Base-by-base conservation (phyloP, 192 early-diverging fungal species). In the Pilaira anomala region DNA sequence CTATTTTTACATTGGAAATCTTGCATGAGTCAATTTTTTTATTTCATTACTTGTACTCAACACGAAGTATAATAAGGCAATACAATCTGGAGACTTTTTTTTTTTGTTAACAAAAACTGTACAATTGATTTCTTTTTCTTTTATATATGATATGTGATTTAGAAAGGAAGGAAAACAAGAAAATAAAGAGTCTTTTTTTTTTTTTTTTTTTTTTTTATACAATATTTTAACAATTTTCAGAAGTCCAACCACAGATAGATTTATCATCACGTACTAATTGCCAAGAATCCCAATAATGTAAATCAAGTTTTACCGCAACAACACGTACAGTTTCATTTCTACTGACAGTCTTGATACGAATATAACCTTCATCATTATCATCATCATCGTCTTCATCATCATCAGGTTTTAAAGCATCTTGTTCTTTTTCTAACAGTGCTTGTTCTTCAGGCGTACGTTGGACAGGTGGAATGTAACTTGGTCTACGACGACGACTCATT, bases 211-310 rank as follows among this genome's bases (percentile, higher is more conserved):
- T 36, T 36, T 36, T 9, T 36, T 9, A 4, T 6, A 36, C 3
- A 33, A 33, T 33, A 9, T 9, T 36, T 36, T 36, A 36, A 36
- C 33, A 36, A 36, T 36, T 4, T 36, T 36, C 46, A 51, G 56
- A 65, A 25, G 69, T 72, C 85, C 85, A 87, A 18, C 83, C 83
- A 60, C 76, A 69, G 8, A 70, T 56, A 14, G 76, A 52, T 14
- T 48, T 39, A 0, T 78, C 65, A 46, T 85, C 82, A n/a, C 69
- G 75, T 25, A 85, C 50, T 41, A 91, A 72, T 65, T 88, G 80
- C 77, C 86, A 88, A 0, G 87, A 78, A 7, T 82, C 81, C 89
- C 89, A 91, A 71, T 89, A 91, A 68, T 89, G 87, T 26, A 83
- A 74, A 78, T 89, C 89, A 24, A 91, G 45, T 39, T 88, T 86